These are phyloP conservation scores for Teratosphaeria nubilosa DNA, from an alignment of 2,329 filamentous ascomycete genomes.

Conservation along the genomic window DNA sequence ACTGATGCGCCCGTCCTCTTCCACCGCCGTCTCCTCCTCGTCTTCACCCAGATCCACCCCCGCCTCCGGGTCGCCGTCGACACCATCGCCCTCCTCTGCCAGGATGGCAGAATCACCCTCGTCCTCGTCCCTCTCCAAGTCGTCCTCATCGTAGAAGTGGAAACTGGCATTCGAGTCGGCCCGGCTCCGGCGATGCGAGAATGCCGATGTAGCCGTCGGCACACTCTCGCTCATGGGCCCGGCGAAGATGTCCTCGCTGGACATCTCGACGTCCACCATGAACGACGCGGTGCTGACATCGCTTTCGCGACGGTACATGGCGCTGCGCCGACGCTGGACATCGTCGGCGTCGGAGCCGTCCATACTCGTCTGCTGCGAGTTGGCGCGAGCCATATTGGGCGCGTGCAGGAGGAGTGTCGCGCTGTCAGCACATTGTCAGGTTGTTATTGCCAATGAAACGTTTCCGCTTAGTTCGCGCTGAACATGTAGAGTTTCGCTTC, in stretches of 20 bases:
- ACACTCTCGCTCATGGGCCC: constrained; percentile 91
- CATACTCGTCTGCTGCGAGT: neutral
- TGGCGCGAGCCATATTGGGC: neutral
- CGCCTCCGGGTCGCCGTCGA: constrained; percentile 23
- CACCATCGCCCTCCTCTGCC: constrained; percentile 34
- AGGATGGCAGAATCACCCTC: constrained; percentile 38
- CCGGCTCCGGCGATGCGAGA: constrained; percentile 70
- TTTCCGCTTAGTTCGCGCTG: neutral
- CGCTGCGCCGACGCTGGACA: constrained; percentile 14
- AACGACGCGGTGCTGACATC: constrained; percentile 55
- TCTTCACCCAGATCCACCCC: constrained; percentile 23
- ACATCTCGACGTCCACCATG: constrained; percentile 96
- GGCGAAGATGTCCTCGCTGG: constrained; percentile 87
- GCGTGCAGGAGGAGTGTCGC: neutral
- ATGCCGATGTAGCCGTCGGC: constrained; percentile 87
- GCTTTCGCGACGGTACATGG: constrained; percentile 52
- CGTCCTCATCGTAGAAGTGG: constrained; percentile 67
- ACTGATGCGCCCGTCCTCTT: neutral
- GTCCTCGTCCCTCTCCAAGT: constrained; percentile 32
- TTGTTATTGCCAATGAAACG: neutral
- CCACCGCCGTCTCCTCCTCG: constrained; percentile 3
- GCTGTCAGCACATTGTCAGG: neutral
- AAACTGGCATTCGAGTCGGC: constrained; percentile 83
- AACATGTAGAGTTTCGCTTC: neutral
- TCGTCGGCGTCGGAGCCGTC: constrained; percentile 12